A percentile compares a stretch with the other conserved stretches of the same genome.
These are phyloP conservation scores for Carex arenaria DNA, from an alignment of 202 grass and related monocot species.

Conservation along the genomic window DNA sequence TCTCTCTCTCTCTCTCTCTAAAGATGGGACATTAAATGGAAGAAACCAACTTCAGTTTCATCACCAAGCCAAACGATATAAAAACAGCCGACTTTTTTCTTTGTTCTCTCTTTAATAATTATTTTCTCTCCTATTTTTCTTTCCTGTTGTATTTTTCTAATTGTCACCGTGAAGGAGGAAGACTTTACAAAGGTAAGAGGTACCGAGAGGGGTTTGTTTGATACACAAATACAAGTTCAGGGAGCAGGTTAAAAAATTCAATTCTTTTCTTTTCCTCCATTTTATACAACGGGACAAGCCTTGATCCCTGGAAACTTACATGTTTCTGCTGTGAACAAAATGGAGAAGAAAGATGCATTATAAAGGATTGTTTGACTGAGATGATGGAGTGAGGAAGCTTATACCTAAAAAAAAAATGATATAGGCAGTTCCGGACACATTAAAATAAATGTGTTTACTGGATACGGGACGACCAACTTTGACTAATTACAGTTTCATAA, in stretches of 20 bases:
- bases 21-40: constrained; percentile 62
- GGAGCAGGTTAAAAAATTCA: background rate
- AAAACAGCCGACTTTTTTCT: constrained; percentile 63
- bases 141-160: constrained; percentile 1
- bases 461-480: background rate
- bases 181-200: background rate
- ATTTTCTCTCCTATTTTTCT: background rate
- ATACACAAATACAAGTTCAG: background rate
- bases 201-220: background rate
- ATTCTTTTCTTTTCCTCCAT: background rate
- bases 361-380: background rate
- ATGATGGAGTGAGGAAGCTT: background rate
- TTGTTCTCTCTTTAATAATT: constrained; percentile 28
- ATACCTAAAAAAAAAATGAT: background rate
- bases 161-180: background rate
- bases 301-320: background rate
- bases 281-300: background rate
- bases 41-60: constrained; percentile 82
- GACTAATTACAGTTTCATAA: constrained; percentile 1
- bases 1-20: constrained; percentile 27
- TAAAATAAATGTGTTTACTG: background rate
- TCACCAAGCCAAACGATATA: constrained; percentile 52
- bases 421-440: background rate
- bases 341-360: background rate
- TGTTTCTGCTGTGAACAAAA: background rate